Base-by-base conservation (phyloP, 148 eudicot genomes). In the Talinum fruticosum region DNA sequence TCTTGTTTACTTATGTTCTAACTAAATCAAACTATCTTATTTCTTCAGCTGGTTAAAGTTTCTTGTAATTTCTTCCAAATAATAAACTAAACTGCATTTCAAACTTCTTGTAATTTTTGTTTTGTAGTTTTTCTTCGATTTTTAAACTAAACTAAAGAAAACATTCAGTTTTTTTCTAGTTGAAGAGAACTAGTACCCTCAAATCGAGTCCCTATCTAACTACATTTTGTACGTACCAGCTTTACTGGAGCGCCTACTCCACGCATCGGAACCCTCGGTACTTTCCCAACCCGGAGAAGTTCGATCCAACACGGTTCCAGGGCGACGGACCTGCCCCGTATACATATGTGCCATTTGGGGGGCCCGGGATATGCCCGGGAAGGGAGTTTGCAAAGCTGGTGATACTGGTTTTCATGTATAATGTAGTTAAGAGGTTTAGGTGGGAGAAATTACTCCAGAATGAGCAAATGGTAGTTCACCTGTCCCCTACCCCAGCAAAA, bases 261-360 rank as follows among this genome's bases (percentile, higher is more conserved):
- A 88, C 89, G 5, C 92, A 90, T 59, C 79, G 64, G 29, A 85
- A 88, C 49, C 81, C 92, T 2, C 54, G 82, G 12, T 71, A 65
- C 36, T 90, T 88, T 54, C 82, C 84, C 0, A 80, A 87, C 1
- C 94, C 90, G 0, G 51, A 75, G 32, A 88, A 86, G 32, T 88
- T 88, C 35, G 90, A 90, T 44, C 90, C 92, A 3, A 81, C 83
- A 10, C 73, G 94, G 23, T 87, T 87, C 47, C 89, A 90, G 29
- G 89, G 87, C 2, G 61, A 54, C 0, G 88, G 89, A 37, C 94
- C 90, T 0, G 81, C 88, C 1, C 92, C 92, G 1, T 88, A 83
- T 80, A 88, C 90, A 5, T 90, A 84, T 54, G 83, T 90, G 32
- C 90, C 90, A 0, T 90, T 90, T 8, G 94, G 92, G 70, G 91